These are phyloP conservation scores for Cerrena zonata DNA, from an alignment of 1,284 basidiomycete species.

Conservation along the genomic window DNA sequence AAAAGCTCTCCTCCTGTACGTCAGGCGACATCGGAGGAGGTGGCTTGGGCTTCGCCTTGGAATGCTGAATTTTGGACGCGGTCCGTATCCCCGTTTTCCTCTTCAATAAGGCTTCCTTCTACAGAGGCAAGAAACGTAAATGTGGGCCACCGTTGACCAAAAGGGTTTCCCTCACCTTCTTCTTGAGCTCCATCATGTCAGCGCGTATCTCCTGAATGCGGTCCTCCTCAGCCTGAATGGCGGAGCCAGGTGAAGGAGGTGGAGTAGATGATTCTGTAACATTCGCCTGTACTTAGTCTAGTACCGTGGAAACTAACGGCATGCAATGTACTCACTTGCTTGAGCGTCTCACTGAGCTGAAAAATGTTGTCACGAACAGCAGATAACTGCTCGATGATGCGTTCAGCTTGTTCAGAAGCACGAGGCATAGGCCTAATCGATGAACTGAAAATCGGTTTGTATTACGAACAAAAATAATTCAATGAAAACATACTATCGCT, in stretches of 20 bases:
- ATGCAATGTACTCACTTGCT: slow-evolving; percentile 43
- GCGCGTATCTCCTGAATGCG: slow-evolving; percentile 49
- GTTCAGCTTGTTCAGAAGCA: slow-evolving; percentile 49
- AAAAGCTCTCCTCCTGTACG: slow-evolving; percentile 49
- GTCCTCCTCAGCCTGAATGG: slow-evolving; percentile 51
- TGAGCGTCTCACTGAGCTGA: slow-evolving; percentile 39
- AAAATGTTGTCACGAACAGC: slow-evolving; percentile 49
- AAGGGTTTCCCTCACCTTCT: slow-evolving; percentile 36
- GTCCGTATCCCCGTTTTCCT: slow-evolving; percentile 16
- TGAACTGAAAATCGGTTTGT: slow-evolving; percentile 34
- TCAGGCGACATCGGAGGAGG: slow-evolving; percentile 24
- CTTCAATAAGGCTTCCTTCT: slow-evolving; percentile 42
- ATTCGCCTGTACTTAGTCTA: slow-evolving; percentile 28
- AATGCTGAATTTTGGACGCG: slow-evolving; percentile 2
- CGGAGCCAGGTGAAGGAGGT: slow-evolving; percentile 35
- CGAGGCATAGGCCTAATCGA: slow-evolving; percentile 68
- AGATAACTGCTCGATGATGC: slow-evolving; percentile 50
- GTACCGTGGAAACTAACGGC: slow-evolving; percentile 7
- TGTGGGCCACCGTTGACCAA: not conserved
- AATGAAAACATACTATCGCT: slow-evolving; percentile 55
- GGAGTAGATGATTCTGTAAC: slow-evolving; percentile 31
- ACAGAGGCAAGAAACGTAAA: slow-evolving; percentile 1
- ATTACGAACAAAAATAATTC: not conserved
- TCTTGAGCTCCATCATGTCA: slow-evolving; percentile 47
- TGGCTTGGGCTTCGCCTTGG: slow-evolving; percentile 14